Percentiles rank a stretch among this genome's conserved stretches.
These are phyloP conservation scores for Ophiostoma australiae DNA, from an alignment of 2,329 filamentous ascomycete species.

Conservation along the genomic window DNA sequence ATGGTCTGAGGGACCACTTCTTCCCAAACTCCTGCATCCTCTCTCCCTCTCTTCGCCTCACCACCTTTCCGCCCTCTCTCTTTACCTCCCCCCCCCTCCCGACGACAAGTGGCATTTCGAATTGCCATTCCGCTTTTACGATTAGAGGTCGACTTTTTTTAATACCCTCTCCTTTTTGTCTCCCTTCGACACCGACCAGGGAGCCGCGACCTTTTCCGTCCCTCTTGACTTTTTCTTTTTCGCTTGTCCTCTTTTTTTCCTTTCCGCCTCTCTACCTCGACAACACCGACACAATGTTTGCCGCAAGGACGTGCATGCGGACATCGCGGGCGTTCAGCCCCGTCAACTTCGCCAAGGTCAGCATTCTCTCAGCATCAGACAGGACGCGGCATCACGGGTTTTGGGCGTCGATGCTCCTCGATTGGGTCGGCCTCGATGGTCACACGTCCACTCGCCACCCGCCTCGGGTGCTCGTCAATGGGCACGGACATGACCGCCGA, in stretches of 20 bases:
- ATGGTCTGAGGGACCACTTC: conserved; percentile 15
- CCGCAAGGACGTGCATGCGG: conserved; percentile 86
- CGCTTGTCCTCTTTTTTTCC: conserved; percentile 6
- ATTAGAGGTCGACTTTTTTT: not conserved
- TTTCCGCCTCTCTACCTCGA: conserved; percentile 16
- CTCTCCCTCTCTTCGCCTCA: not conserved
- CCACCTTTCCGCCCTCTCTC: not conserved
- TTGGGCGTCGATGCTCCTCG: not conserved
- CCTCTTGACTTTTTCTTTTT: not conserved
- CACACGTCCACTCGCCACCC: not conserved
- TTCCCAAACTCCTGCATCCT: conserved; percentile 4
- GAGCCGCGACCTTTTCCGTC: not conserved
- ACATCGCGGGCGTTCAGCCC: conserved; percentile 79
- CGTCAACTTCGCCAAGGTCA: conserved; percentile 67
- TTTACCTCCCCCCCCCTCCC: not conserved
- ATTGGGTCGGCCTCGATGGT: conserved; percentile 2
- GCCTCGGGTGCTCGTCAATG: not conserved
- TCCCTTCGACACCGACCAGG: not conserved
- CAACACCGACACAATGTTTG: conserved; percentile 62
- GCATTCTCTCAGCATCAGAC: not conserved
- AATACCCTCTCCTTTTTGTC: not conserved
- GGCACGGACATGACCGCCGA: not conserved
- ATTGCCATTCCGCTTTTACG: not conserved
- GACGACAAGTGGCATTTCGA: conserved; percentile 8
- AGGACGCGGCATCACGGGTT: not conserved